Percentiles rank a stretch among this genome's conserved stretches.
These are phyloP conservation scores for Diphasiastrum complanatum DNA, from an alignment of 83 land plant genomes.

Conservation along the genomic window DNA sequence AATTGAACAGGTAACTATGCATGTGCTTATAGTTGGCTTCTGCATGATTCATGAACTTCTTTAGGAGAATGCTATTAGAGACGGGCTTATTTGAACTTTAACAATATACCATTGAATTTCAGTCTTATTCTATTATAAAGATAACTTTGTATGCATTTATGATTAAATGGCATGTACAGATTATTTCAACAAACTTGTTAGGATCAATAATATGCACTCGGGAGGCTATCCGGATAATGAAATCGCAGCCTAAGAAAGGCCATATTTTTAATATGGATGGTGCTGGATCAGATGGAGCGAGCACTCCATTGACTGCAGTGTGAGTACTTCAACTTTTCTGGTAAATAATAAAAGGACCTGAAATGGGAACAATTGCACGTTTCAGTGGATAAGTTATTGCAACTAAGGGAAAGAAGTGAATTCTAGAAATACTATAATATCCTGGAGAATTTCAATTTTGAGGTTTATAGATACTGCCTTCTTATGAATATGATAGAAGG, in stretches of 20 bases:
- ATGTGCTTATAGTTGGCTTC: not conserved
- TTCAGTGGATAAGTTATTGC: no score
- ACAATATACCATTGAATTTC: not conserved
- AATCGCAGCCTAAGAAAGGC: constrained; percentile 64
- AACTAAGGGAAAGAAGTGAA: no score
- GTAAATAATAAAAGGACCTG: no score
- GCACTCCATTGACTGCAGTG: constrained; percentile 97
- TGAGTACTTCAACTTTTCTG: constrained; percentile 36
- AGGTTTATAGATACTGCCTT: no score
- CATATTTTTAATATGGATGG: constrained; percentile 99
- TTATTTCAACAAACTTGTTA: constrained; percentile 83
- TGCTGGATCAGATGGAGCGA: constrained; percentile 96
- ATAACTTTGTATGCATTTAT: no score
- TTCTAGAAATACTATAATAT: no score
- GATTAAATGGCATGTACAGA: constrained; percentile 56
- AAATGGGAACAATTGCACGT: no score
- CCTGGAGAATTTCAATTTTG: no score
- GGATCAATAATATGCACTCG: constrained; percentile 92
- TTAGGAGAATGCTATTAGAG: not conserved
- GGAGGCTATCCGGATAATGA: constrained; percentile 86
- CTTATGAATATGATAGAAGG: no score
- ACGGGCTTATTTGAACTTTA: not conserved
- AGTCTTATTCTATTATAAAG: constrained; percentile 6
- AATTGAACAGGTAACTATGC: constrained; percentile 57
- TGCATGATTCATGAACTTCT: not conserved